These are phyloP conservation scores for Fraxinus greggii DNA, from an alignment of 305 asterid genomes.

Conservation along the genomic window DNA sequence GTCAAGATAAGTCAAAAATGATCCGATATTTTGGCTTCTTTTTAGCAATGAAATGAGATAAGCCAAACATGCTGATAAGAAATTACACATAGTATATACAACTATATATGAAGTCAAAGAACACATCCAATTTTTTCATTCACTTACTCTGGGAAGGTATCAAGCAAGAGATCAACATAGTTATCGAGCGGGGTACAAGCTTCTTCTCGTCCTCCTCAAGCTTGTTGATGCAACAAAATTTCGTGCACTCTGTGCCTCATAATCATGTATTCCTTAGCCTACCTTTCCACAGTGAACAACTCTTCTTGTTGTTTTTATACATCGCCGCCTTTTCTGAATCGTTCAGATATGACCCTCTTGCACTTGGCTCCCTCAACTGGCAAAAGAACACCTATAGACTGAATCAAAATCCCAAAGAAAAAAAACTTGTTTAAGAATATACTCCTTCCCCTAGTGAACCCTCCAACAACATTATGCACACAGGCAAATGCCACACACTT, in stretches of 20 bases:
- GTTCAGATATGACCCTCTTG: conserved; percentile 71
- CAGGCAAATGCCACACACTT: background rate
- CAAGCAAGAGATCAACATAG: conserved; percentile 64
- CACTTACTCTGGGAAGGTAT: conserved; percentile 76
- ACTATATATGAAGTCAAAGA: background rate
- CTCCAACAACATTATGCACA: background rate
- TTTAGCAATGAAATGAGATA: too few species aligned
- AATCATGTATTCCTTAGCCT: conserved; percentile 83
- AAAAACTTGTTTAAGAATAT: too few species aligned
- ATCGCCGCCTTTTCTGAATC: conserved; percentile 84
- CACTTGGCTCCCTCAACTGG: conserved; percentile 71
- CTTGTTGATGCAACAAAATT: conserved; percentile 72
- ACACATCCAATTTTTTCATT: conserved; percentile 9
- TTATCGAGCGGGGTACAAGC: conserved; percentile 68
- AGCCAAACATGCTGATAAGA: background rate
- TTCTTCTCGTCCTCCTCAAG: conserved; percentile 76
- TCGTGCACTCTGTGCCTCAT: conserved; percentile 97
- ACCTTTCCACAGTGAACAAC: conserved; percentile 71
- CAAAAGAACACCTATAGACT: too few species aligned
- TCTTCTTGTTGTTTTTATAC: conserved; percentile 88
- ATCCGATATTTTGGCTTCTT: background rate
- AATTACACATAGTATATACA: background rate
- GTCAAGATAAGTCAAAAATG: too few species aligned
- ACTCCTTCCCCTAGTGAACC: background rate
- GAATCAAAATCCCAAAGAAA: too few species aligned